These are phyloP conservation scores for Boletus subparvulus DNA, from an alignment of 768 basidiomycete species.

Conservation along the genomic window DNA sequence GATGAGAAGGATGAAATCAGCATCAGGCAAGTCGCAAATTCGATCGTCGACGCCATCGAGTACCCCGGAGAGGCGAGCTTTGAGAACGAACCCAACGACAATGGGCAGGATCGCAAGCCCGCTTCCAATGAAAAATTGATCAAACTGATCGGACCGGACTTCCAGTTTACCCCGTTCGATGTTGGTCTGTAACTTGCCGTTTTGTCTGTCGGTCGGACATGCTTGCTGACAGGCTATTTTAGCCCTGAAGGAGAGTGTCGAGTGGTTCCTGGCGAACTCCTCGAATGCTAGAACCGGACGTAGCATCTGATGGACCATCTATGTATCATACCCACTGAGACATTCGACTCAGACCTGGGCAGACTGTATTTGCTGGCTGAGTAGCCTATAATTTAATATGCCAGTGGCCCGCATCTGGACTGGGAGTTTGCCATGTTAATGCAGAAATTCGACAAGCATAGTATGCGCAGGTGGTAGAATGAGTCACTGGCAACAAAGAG, in stretches of 20 bases:
- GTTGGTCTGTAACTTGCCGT: slow-evolving; percentile 47
- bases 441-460: neutral
- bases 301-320: slow-evolving; percentile 5
- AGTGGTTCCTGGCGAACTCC: slow-evolving; percentile 88
- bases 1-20: slow-evolving; percentile 93
- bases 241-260: slow-evolving; percentile 77
- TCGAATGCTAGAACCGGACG: slow-evolving; percentile 64
- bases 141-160: slow-evolving; percentile 62
- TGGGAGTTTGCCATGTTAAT: neutral
- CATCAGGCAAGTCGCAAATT: slow-evolving; percentile 86
- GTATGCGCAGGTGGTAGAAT: neutral
- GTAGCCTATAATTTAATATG: neutral
- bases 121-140: slow-evolving; percentile 90
- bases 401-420: neutral
- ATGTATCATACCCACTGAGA: slow-evolving; percentile 6
- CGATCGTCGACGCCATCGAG: slow-evolving; percentile 82
- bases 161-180: slow-evolving; percentile 91
- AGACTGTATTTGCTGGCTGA: neutral
- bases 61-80: slow-evolving; percentile 80
- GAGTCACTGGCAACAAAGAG: neutral
- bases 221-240: neutral
- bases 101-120: slow-evolving; percentile 96
- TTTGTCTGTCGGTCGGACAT: neutral
- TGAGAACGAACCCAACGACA: slow-evolving; percentile 63
- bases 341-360: neutral